These are phyloP conservation scores for Aspergillus sp. DNA, from an alignment of 2,329 filamentous ascomycete species.

Conservation along the genomic window DNA sequence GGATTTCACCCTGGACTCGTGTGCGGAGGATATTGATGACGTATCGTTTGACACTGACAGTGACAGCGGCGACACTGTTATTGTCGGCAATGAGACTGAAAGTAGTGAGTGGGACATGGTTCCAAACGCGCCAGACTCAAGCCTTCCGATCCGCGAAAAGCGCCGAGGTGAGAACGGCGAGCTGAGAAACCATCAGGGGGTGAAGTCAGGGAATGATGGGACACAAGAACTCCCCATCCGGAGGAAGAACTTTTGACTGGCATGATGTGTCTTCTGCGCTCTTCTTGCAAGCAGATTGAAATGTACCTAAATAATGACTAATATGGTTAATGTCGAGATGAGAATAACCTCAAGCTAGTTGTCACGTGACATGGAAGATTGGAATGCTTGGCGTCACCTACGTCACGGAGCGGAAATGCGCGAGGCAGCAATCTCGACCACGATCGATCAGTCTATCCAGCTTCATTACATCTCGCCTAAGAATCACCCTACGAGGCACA, in stretches of 20 bases:
- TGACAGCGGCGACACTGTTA: conserved; percentile 27
- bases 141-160: background rate
- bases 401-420: conserved; percentile 26
- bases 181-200: background rate
- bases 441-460: background rate
- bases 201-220: background rate
- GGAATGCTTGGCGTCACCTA: conserved; percentile 26
- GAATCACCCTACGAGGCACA: background rate
- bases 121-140: conserved; percentile 8
- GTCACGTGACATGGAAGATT: conserved; percentile 23
- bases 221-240: background rate
- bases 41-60: conserved; percentile 25
- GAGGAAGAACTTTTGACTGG: background rate
- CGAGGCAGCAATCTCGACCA: background rate
- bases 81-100: conserved; percentile 16
- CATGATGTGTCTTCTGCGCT: background rate
- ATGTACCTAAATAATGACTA: background rate
- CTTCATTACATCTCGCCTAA: background rate
- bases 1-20: conserved; percentile 4
- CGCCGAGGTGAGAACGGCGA: background rate
- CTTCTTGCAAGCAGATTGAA: background rate
- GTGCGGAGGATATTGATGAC: conserved; percentile 20
- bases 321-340: background rate
- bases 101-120: conserved; percentile 16
- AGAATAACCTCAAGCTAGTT: background rate